These are phyloP conservation scores for Coelastrella sp. DNA, from an alignment of 139 green algal genomes.

Conservation along the genomic window DNA sequence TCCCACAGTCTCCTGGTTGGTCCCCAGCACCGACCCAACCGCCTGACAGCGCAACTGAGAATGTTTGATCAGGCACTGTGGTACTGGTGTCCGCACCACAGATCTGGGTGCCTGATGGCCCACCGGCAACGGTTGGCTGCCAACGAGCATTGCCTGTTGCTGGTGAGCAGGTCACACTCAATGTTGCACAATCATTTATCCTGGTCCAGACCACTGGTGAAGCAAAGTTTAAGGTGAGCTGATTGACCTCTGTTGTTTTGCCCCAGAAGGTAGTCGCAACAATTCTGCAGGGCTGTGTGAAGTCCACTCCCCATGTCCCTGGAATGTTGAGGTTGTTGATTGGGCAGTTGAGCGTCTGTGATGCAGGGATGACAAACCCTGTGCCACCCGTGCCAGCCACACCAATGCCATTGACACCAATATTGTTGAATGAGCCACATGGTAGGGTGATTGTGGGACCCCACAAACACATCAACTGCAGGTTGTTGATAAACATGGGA, in stretches of 20 bases:
- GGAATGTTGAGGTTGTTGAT: conserved; percentile 13
- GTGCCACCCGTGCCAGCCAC: not conserved
- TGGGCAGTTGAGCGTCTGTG: not conserved
- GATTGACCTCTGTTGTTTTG: not conserved
- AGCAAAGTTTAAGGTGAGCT: not conserved
- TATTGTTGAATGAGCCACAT: conserved; percentile 9
- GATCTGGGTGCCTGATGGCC: not conserved
- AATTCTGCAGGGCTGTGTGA: conserved; percentile 21
- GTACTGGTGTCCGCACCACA: not conserved
- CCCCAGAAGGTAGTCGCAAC: not conserved
- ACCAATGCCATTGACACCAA: not conserved
- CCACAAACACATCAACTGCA: conserved; percentile 19
- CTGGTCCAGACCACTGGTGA: not conserved
- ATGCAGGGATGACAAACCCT: conserved; percentile 25
- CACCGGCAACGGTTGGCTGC: not conserved
- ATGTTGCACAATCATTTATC: conserved; percentile 14
- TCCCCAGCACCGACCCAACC: not conserved
- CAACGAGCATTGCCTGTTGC: not conserved
- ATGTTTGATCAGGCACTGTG: not conserved
- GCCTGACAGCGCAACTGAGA: not conserved
- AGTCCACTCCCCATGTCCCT: conserved; percentile 5
- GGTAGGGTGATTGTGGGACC: not conserved
- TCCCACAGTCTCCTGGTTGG: conserved; percentile 13
- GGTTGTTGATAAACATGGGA: not conserved
- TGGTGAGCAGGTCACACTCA: not conserved